Base-by-base conservation (phyloP, 2,329 filamentous ascomycete species). In the Rhynchosporium graminicola region DNA sequence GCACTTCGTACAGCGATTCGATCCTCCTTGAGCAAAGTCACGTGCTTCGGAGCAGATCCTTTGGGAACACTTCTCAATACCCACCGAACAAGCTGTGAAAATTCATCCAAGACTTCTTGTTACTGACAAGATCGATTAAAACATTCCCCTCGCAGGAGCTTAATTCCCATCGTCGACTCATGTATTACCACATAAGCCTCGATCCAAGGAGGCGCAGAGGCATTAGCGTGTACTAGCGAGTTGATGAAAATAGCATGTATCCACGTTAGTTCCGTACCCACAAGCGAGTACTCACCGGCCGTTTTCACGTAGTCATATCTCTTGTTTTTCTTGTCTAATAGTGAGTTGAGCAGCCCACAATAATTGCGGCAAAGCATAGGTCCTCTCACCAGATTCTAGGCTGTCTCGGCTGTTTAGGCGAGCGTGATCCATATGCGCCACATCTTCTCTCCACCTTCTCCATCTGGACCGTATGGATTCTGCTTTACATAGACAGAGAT, bases 141-240 rank as follows among this genome's bases (percentile, higher is more conserved):
- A 26, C n/a, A 29, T 42, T 36, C 10, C 33, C 51, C 20, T 42
- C 33, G 28, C 33, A 29, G 33, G 26, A 54, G 28, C n/a, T 10
- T 6, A 54, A 54, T 13, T 29, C 20, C 3, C 4, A 29, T 10
- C 26, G 2, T 4, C n/a, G 3, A 29, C 46, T 26, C 2, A 13
- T 26, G 46, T 31, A 10, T 7, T 29, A 20, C 10, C 3, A 20
- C 15, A 42, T 10, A 54, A 54, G 51, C 51, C 51, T 54, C 36
- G 40, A 54, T 33, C n/a, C 33, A 54, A 54, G 50, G 51, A 54
- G 50, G 15, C n/a, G 36, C 36, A 33, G 33, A 54, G 50, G 50
- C n/a, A 8, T 54, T 54, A 54, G 51, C 51, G 51, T 38, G 20
- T 52, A 3, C 43, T 46, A 46, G 43, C 43, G 43, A 46, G 5